Percentiles rank a stretch among this genome's conserved stretches.
phyloP scores from a whole-genome alignment of 2,329 filamentous ascomycete genomes.

The Pleochaeta shiraiana region DNA sequence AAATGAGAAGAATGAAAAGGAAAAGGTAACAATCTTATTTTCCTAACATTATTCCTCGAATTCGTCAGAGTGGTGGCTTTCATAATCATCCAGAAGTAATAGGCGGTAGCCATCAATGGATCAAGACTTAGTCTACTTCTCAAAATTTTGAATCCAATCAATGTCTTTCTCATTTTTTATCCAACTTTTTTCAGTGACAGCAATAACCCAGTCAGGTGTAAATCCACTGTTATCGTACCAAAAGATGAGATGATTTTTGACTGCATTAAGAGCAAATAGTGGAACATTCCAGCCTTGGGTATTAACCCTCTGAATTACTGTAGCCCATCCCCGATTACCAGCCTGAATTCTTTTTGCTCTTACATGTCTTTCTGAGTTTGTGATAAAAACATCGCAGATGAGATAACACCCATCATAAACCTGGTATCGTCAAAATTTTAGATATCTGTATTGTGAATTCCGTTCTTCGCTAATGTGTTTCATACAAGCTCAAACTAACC shows the following conservation, averaged over 20 bases:
- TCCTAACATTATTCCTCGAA: neutral
- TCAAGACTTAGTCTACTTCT: neutral
- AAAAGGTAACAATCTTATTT: constrained; percentile 10
- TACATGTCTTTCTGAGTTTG: neutral
- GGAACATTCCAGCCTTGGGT: neutral
- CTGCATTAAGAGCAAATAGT: neutral
- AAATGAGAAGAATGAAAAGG: constrained; percentile 18
- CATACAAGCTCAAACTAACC: neutral
- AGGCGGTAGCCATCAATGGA: neutral
- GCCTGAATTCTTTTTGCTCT: neutral
- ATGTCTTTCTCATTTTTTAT: neutral
- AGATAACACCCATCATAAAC: neutral
- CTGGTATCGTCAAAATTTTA: neutral
- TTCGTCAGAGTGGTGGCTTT: neutral
- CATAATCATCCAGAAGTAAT: neutral
- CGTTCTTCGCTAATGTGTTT: neutral
- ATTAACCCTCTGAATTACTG: neutral
- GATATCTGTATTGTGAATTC: neutral
- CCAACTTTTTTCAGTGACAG: neutral
- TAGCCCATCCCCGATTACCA: neutral
- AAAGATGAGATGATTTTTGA: neutral
- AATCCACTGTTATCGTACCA: neutral
- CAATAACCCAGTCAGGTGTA: neutral
- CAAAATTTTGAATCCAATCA: neutral
- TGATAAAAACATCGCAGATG: neutral